These are phyloP conservation scores for Podila epicladia DNA, from an alignment of 192 early-diverging fungal species.

Conservation along the genomic window DNA sequence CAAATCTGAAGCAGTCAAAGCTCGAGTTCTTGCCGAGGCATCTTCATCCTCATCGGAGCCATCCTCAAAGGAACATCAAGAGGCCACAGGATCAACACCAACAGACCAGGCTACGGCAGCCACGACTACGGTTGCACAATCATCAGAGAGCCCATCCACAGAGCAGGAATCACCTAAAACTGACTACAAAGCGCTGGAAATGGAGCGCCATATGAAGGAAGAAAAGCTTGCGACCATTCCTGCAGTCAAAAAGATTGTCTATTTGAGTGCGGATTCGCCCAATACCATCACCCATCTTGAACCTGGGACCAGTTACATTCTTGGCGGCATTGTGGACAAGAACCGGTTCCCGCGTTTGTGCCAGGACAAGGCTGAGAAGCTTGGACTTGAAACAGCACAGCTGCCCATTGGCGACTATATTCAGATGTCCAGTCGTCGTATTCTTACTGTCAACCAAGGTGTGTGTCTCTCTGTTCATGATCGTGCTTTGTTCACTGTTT, in stretches of 20 bases:
- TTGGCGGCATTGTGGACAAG: slow-evolving; percentile 96
- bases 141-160: not conserved
- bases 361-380: slow-evolving; percentile 77
- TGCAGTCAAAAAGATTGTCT: slow-evolving; percentile 77
- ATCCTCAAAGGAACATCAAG: not conserved
- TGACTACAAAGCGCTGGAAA: slow-evolving; percentile 11
- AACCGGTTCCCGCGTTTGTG: slow-evolving; percentile 81
- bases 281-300: slow-evolving; percentile 76
- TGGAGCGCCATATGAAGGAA: slow-evolving; percentile 34
- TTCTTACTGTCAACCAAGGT: slow-evolving; percentile 95
- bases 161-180: not conserved
- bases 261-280: slow-evolving; percentile 90
- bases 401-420: slow-evolving; percentile 92
- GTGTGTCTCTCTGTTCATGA: not conserved
- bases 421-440: slow-evolving; percentile 79
- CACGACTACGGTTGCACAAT: not conserved
- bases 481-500: not conserved
- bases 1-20: slow-evolving; percentile 39
- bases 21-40: slow-evolving; percentile 15
- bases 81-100: not conserved
- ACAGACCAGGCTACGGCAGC: not conserved
- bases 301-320: slow-evolving; percentile 81
- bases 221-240: slow-evolving; percentile 47
- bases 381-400: slow-evolving; percentile 77
- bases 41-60: not conserved